Evolutionary conservation across 441 rosid genomes (phyloP), one percentile per base, ranked within the genome.

Genomic region (Gossypium schwendimanii): DNA sequence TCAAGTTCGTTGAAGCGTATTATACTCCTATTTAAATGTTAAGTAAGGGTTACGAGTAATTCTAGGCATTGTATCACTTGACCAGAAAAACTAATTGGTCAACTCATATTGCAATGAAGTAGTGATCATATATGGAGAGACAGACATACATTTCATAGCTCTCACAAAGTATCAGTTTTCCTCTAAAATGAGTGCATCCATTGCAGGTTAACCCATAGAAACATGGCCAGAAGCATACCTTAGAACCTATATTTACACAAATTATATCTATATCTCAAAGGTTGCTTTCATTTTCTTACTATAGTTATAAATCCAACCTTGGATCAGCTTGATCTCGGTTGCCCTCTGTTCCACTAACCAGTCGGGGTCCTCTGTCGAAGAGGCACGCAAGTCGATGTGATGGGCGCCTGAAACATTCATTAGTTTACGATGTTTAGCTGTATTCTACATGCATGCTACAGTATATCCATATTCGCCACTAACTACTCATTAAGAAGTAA

Each of bases 281-380:
- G 77, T 63, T 53, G 82, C 59, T 82, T 75, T 79, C 81, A 81
- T 85, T 67, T 68, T 79, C 44, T 17, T 45, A 54, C 65, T 66
- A 77, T 90, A 84, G 60, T 74, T 79, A 75, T 78, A 57, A 69
- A 93, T 75, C 97, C 98, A 93, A 66, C 86, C 91, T 81, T 82
- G 75, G 28, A 93, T 93, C 78, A 91, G 81, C 79, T 72, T 77
- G 55, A 85, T 78, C 82, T 91, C 98, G 3, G 88, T 83, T 74
- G 67, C 88, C 73, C 97, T 81, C 79, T 88, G 97, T 47, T 89
- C 86, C 63, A 85, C 78, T 76, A 93, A 79, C 98, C 98, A 91
- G 58, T 84, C 82, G 5, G 95, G 97, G 79, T 93, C 97, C 18
- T 85, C 88, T 0, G 82, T 61, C 4, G 86, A 86, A 11, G 97